phyloP scores from a whole-genome alignment of 163 green algal genomes.

The Chlamydomonas reinhardtii region DNA sequence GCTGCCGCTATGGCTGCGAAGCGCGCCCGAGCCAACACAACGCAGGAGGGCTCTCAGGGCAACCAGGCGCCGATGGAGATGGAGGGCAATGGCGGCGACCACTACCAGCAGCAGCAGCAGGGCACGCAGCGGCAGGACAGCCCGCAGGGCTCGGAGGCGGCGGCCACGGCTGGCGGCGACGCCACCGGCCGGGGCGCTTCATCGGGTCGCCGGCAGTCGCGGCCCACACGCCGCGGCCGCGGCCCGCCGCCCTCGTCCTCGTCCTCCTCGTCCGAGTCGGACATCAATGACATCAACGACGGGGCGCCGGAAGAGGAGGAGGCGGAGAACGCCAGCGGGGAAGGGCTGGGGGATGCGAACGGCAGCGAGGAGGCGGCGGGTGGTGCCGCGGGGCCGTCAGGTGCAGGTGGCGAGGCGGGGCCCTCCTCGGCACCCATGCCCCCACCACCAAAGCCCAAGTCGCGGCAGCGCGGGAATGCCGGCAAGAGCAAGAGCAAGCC shows the following conservation, averaged over 20 bases:
- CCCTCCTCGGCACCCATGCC: not conserved
- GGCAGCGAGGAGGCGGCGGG: not conserved
- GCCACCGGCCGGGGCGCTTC: not conserved
- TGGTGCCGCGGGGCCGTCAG: too few relatives aligned
- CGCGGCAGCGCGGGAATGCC: not conserved
- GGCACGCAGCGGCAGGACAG: not conserved
- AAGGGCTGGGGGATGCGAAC: too few relatives aligned
- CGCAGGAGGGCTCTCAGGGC: too few relatives aligned
- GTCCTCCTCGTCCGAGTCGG: not conserved
- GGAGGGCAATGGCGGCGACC: too few relatives aligned
- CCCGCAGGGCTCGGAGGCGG: constrained; percentile 18
- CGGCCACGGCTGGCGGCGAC: not conserved
- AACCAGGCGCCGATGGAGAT: not conserved
- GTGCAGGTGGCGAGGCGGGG: not conserved
- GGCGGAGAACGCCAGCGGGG: not conserved
- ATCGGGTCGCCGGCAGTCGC: not conserved
- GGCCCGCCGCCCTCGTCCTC: not conserved
- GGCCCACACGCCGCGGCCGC: not conserved
- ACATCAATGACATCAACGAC: not conserved
- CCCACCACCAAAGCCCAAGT: not conserved
- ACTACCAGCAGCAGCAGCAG: not conserved
- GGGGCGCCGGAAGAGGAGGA: not conserved
- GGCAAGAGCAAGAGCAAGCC: constrained; percentile 32
- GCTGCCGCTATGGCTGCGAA: not conserved
- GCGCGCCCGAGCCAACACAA: too few relatives aligned